Evolutionary conservation across 1,284 basidiomycete genomes (phyloP).

Genomic region (Bjerkandera adusta): DNA sequence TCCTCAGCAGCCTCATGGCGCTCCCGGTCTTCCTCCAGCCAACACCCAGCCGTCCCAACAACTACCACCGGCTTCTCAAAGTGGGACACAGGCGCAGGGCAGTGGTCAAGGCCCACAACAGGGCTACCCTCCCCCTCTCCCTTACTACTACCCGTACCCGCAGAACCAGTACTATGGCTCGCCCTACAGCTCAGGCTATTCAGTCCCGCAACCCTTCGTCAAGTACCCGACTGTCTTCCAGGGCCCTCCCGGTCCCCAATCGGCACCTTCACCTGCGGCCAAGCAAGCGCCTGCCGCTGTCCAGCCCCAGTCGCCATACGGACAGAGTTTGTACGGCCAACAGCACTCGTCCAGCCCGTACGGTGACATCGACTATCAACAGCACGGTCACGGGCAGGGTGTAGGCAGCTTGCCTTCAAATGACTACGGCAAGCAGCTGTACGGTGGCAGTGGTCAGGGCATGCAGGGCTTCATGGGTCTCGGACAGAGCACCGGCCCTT

Average conservation of each 20-base stretch:
- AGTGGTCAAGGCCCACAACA: conserved; percentile 62
- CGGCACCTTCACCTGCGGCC: conserved; percentile 56
- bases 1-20: conserved; percentile 50
- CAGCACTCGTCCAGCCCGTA: conserved; percentile 54
- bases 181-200: conserved; percentile 69
- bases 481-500: conserved; percentile 44
- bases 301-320: conserved; percentile 60
- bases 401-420: conserved; percentile 48
- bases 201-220: conserved; percentile 65
- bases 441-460: conserved; percentile 51
- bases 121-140: conserved; percentile 55
- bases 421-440: conserved; percentile 66
- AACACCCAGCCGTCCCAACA: conserved; percentile 52
- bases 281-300: conserved; percentile 60
- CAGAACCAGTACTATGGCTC: conserved; percentile 73
- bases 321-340: conserved; percentile 62
- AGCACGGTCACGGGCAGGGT: conserved; percentile 49
- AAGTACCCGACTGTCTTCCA: conserved; percentile 77
- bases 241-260: conserved; percentile 61
- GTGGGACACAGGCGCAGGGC: conserved; percentile 51
- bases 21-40: conserved; percentile 48
- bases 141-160: conserved; percentile 61
- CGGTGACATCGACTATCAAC: conserved; percentile 64
- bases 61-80: conserved; percentile 42
- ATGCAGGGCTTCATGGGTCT: conserved; percentile 73